Evolutionary conservation across 805 yeast species (phyloP).

Genomic region (Starmera amethionina): DNA sequence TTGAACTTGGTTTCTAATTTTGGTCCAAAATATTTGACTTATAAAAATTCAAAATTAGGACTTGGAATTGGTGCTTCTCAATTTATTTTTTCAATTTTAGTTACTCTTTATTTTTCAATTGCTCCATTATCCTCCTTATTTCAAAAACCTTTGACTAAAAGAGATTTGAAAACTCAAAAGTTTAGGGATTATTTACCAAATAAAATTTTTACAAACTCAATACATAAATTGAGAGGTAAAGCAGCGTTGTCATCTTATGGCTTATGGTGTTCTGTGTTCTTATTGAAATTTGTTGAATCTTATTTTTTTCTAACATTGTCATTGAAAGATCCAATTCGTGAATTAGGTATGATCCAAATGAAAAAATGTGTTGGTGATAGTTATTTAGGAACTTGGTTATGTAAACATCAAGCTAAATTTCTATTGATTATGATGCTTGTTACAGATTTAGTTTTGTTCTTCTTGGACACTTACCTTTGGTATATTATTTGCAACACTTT

Average conservation of each 20-base stretch:
- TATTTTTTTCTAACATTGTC: conserved; percentile 71
- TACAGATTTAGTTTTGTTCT: conserved; percentile 61
- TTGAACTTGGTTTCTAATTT: conserved; percentile 35
- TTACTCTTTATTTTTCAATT: conserved; percentile 47
- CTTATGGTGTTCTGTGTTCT: conserved; percentile 58
- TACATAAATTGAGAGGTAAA: conserved; percentile 42
- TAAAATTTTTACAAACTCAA: conserved; percentile 48
- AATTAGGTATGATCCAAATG: conserved; percentile 45
- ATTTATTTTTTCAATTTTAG: conserved; percentile 41
- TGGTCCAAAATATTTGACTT: conserved; percentile 6
- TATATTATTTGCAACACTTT: conserved; percentile 72
- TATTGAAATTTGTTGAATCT: conserved; percentile 64
- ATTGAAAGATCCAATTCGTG: conserved; percentile 63
- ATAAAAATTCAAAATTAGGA: conserved; percentile 23
- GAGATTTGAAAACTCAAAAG: conserved; percentile 3
- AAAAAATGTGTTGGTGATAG: conserved; percentile 53
- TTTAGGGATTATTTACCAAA: conserved; percentile 40
- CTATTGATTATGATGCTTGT: conserved; percentile 42
- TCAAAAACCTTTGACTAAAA: conserved; percentile 25
- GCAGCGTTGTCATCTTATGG: conserved; percentile 55
- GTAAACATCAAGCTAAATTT: conserved; percentile 47
- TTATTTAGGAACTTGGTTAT: conserved; percentile 41
- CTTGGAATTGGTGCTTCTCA: conserved; percentile 43
- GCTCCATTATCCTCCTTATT: conserved; percentile 54
- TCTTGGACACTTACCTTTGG: conserved; percentile 80